Evolutionary conservation across 1,284 basidiomycete species (phyloP).

Genomic region (Trichosporon asahii): DNA sequence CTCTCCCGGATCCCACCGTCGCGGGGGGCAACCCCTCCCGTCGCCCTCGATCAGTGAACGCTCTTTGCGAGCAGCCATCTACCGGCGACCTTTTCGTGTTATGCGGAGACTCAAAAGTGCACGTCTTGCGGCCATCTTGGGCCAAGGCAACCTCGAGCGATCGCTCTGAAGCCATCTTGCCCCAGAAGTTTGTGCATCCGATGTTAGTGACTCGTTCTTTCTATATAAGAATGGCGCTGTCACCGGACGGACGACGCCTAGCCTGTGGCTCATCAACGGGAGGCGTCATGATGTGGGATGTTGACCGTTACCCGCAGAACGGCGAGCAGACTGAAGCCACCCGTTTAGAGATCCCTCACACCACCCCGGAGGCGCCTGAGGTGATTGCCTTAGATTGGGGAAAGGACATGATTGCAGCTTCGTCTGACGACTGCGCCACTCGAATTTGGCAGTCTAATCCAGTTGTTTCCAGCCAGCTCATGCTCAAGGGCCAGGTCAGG

Average conservation of each 20-base stretch:
- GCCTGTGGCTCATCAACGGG: constrained; percentile 42
- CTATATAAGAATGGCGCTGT: constrained; percentile 46
- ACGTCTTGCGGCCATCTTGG: constrained; percentile 39
- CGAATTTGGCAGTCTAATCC: constrained; percentile 44
- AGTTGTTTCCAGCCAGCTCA: constrained; percentile 21
- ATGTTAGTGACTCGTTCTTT: constrained; percentile 40
- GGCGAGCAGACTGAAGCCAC: neutral
- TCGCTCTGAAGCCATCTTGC: constrained; percentile 28
- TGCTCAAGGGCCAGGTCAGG: constrained; percentile 6
- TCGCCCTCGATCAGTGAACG: constrained; percentile 42
- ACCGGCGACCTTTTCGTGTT: constrained; percentile 45
- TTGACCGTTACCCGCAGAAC: neutral
- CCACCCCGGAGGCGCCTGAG: constrained; percentile 25
- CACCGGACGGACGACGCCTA: constrained; percentile 44
- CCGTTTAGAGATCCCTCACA: neutral
- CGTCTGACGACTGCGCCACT: constrained; percentile 44
- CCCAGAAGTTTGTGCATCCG: constrained; percentile 40
- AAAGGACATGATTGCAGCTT: constrained; percentile 48
- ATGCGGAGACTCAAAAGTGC: constrained; percentile 43
- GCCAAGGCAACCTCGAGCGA: constrained; percentile 9
- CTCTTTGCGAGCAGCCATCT: constrained; percentile 38
- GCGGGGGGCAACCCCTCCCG: constrained; percentile 26
- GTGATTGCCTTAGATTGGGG: constrained; percentile 49
- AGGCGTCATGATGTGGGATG: constrained; percentile 48
- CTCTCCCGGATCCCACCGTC: constrained; percentile 41